Percentiles rank a stretch among this genome's conserved stretches.
Evolutionary conservation across 2,329 filamentous ascomycete species (phyloP).

Genomic region (Penicillium concentricum): DNA sequence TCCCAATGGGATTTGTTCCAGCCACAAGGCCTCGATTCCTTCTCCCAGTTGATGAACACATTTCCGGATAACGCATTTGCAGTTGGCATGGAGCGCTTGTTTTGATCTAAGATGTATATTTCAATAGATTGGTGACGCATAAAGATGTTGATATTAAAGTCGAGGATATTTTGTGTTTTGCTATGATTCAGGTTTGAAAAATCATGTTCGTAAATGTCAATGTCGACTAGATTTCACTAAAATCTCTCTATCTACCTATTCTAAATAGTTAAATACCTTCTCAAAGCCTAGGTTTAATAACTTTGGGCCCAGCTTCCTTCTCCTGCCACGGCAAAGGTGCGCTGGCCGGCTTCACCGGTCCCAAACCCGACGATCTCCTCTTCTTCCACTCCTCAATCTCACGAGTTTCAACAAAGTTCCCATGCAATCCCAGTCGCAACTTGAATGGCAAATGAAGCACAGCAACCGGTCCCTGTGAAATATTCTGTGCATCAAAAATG

Average conservation of each 20-base stretch:
- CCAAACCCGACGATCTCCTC: not conserved
- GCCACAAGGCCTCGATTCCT: not conserved
- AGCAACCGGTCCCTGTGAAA: slow-evolving; percentile 30
- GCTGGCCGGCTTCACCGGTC: not conserved
- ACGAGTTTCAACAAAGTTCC: slow-evolving; percentile 25
- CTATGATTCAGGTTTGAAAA: too few species aligned
- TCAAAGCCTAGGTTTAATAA: too few species aligned
- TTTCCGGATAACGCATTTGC: not conserved
- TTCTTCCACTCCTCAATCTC: slow-evolving; percentile 2
- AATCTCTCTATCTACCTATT: not conserved
- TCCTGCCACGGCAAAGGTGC: not conserved
- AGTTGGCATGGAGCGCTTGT: not conserved
- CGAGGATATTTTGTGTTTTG: too few species aligned
- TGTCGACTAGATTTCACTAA: too few species aligned
- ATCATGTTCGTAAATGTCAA: too few species aligned
- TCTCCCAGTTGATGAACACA: not conserved
- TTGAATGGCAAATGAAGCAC: slow-evolving; percentile 35
- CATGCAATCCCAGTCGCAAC: slow-evolving; percentile 35
- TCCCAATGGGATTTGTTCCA: not conserved
- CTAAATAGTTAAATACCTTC: not conserved
- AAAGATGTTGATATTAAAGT: too few species aligned
- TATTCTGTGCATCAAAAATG: slow-evolving; percentile 33
- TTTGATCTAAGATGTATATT: not conserved
- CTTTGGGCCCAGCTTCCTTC: not conserved
- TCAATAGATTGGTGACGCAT: too few species aligned